These are phyloP conservation scores for Mercurialis annua DNA, from an alignment of 345 rosid species.

Conservation along the genomic window DNA sequence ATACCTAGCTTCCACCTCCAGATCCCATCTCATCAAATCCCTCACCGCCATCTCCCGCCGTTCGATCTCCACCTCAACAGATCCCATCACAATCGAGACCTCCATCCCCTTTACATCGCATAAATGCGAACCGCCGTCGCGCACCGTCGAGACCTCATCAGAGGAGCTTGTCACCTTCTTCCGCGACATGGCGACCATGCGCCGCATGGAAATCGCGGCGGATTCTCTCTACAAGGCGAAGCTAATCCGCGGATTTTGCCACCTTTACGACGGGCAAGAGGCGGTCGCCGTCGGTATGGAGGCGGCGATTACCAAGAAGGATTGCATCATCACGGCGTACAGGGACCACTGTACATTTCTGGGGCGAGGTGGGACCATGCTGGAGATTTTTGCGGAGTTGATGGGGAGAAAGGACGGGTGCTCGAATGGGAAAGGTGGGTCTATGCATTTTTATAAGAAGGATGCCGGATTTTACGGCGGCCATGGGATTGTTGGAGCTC, in stretches of 20 bases:
- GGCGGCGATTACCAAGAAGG: slow-evolving; percentile 83
- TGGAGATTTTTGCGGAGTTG: slow-evolving; percentile 75
- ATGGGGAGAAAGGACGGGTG: slow-evolving; percentile 91
- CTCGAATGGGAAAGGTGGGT: slow-evolving; percentile 91
- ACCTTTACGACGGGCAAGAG: slow-evolving; percentile 97
- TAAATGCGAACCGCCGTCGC: slow-evolving; percentile 80
- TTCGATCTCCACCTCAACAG: slow-evolving; percentile 63
- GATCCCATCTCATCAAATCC: slow-evolving; percentile 36
- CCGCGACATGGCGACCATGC: slow-evolving; percentile 84
- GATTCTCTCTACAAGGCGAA: slow-evolving; percentile 98
- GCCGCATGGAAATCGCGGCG: slow-evolving; percentile 94
- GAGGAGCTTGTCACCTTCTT: slow-evolving; percentile 75
- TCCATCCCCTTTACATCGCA: slow-evolving; percentile 81
- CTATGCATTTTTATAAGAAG: slow-evolving; percentile 97
- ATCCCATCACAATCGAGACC: slow-evolving; percentile 76
- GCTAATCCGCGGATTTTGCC: slow-evolving; percentile 96
- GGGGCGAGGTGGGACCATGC: slow-evolving; percentile 78
- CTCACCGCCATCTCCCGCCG: slow-evolving; percentile 44
- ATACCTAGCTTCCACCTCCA: slow-evolving; percentile 32
- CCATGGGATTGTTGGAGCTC: slow-evolving; percentile 98
- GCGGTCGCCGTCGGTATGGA: slow-evolving; percentile 96
- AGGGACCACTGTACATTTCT: slow-evolving; percentile 87
- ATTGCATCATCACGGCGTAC: slow-evolving; percentile 81
- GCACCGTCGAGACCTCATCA: slow-evolving; percentile 60
- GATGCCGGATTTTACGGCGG: slow-evolving; percentile 80